Base-by-base conservation (phyloP, 495 filamentous ascomycete genomes). In the Aspergillus sclerotiicarbonarius region DNA sequence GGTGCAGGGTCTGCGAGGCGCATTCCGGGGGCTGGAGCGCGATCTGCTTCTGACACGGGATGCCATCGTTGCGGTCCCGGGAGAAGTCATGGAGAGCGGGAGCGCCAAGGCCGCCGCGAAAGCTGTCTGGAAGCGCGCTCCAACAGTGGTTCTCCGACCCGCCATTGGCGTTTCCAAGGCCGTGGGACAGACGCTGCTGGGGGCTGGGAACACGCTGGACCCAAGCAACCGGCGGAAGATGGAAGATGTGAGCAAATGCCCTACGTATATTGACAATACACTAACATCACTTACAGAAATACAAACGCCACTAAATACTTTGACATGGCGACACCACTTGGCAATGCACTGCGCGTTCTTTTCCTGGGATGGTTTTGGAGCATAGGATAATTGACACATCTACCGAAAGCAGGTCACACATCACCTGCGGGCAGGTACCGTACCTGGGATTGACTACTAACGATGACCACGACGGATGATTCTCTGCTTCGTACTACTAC, bases 31-130 rank as follows among this genome's bases (percentile, higher is more conserved):
- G 58, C 81, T 99, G 32, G 88, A 93, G 62, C 84, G 90, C 13
- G 96, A 99, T 71, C 78, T 99, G 52, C 77, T 92, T 21, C 75
- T 90, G 21, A 87, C 94, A 12, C 81, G 86, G 56, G 90, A 98
- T 73, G 95, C 93, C 1, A 90, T 98, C 58, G 89, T 97, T 64
- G 93, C 91, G n/a, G 90, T 98, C 35, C 92, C 93, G 1, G 89
- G 86, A 1, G 95, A 98, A 72, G 82, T 95, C 0, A 85, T 94
- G 74, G 93, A 98, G 67, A 90, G 89, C 62, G 82, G 83, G 37
- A 92, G 83, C 64, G 91, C 92, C 12, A 85, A 86, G 57, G 93
- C 91, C 13, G 91, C 89, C 3, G 90, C 90, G 33, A 84, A 78
- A 62, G 95, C 88, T 1, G 87, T 99, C 47, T 81, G 86, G 59